Evolutionary conservation across 192 early-diverging fungal genomes (phyloP).

Genomic region (Lobosporangium transversale): DNA sequence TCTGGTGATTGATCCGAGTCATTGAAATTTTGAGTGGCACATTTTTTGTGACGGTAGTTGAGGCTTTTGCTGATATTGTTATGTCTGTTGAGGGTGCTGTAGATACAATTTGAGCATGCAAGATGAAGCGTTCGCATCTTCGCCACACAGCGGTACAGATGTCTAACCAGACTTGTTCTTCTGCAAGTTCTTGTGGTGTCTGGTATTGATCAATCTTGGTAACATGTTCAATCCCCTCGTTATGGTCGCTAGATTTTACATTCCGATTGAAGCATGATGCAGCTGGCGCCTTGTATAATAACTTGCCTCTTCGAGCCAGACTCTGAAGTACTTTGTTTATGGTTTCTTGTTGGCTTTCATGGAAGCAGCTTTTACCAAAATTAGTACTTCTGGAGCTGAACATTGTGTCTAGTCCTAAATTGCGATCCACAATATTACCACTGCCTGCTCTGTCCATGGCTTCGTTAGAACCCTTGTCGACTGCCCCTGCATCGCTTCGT

Average conservation of each 20-base stretch:
- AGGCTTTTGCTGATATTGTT: not conserved
- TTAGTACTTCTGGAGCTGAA: too few species aligned
- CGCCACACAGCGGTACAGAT: not conserved
- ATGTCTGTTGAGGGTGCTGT: not conserved
- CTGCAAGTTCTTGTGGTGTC: conserved; percentile 15
- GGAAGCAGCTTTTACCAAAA: too few species aligned
- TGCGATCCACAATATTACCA: not conserved
- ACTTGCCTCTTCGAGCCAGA: conserved; percentile 18
- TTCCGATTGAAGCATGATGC: not conserved
- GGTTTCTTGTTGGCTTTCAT: not conserved
- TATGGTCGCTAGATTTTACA: not conserved
- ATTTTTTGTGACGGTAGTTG: not conserved
- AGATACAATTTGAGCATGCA: not conserved
- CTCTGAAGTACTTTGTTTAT: conserved; percentile 13
- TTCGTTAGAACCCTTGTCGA: not conserved
- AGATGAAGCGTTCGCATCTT: conserved; percentile 6
- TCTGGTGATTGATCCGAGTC: conserved; percentile 4
- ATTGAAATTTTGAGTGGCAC: conserved; percentile 1
- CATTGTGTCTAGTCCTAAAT: not conserved
- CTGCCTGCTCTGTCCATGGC: not conserved
- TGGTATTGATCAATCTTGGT: conserved; percentile 8
- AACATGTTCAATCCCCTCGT: conserved; percentile 2
- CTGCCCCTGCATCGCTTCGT: not conserved
- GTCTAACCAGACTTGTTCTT: conserved; percentile 27
- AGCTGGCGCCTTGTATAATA: conserved; percentile 10